These are phyloP conservation scores for Saussurea involucrata DNA, from an alignment of 129 eudicot species.

Conservation along the genomic window DNA sequence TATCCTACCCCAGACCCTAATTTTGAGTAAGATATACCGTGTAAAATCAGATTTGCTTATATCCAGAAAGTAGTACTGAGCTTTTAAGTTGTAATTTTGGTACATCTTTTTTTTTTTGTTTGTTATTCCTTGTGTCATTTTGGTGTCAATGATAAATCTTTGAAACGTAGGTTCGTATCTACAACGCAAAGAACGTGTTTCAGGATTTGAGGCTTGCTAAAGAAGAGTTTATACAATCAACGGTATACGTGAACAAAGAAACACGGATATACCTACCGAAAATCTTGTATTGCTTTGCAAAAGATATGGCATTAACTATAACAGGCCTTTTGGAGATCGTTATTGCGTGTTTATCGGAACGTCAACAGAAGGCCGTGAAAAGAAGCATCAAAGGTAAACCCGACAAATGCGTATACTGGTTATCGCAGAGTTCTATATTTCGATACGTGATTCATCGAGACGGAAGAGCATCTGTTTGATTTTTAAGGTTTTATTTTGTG, in stretches of 20 bases:
- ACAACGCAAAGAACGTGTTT: constrained; percentile 64
- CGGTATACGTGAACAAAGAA: constrained; percentile 63
- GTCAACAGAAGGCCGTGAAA: constrained; percentile 50
- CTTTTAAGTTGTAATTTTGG: background rate
- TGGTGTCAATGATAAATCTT: background rate
- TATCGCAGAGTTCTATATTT: constrained; percentile 62
- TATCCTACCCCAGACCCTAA: too few species aligned
- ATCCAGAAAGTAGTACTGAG: background rate
- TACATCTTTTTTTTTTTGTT: background rate
- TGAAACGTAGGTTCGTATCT: constrained; percentile 58
- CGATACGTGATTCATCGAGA: constrained; percentile 68
- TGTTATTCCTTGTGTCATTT: background rate
- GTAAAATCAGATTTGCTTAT: too few species aligned
- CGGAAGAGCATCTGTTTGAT: constrained; percentile 29
- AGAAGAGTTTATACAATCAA: constrained; percentile 64
- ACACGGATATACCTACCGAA: constrained; percentile 62
- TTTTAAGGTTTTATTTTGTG: background rate
- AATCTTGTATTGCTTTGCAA: constrained; percentile 59
- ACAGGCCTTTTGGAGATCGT: constrained; percentile 54
- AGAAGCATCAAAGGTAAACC: constrained; percentile 41
- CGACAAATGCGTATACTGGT: constrained; percentile 58
- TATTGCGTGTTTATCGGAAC: constrained; percentile 43
- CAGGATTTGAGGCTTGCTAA: constrained; percentile 68
- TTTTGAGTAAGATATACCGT: too few species aligned
- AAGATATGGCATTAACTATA: constrained; percentile 64